A percentile compares a stretch with the other conserved stretches of the same genome.
Evolutionary conservation across 2,329 filamentous ascomycete genomes (phyloP).

Genomic region (Madurella mycetomatis): DNA sequence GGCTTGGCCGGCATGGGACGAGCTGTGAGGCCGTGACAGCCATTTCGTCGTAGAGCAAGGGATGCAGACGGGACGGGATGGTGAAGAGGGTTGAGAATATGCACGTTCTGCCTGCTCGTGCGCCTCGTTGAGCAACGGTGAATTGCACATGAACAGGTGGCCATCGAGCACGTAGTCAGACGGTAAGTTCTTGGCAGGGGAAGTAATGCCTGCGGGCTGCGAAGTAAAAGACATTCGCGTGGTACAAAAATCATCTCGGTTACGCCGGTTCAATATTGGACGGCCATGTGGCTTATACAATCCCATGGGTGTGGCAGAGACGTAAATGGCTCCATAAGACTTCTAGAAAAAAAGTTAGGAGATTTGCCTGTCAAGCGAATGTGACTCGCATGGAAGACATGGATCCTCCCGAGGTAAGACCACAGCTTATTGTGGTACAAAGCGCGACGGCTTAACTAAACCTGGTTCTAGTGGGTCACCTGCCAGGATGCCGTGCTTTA

Average conservation of each 20-base stretch:
- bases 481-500: too few relatives aligned
- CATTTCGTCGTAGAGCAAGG: neutral
- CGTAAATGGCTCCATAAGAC: neutral
- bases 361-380: too few relatives aligned
- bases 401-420: too few relatives aligned
- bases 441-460: too few relatives aligned
- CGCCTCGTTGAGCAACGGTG: neutral
- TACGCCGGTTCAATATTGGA: neutral
- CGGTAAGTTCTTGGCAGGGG: conserved; percentile 6
- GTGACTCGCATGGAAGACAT: too few relatives aligned
- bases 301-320: neutral
- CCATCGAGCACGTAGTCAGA: conserved; percentile 7
- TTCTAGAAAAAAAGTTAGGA: neutral
- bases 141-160: neutral
- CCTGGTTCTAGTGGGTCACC: too few relatives aligned
- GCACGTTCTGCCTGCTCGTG: neutral
- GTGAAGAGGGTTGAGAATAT: neutral
- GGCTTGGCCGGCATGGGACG: conserved; percentile 15
- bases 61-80: conserved; percentile 1
- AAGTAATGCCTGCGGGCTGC: neutral
- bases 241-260: neutral
- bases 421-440: too few relatives aligned
- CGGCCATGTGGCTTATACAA: neutral
- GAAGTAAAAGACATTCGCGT: neutral
- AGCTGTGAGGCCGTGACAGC: neutral